phyloP scores from a whole-genome alignment of 352 stramenopile species.

The Phytophthora niederhauseri region DNA sequence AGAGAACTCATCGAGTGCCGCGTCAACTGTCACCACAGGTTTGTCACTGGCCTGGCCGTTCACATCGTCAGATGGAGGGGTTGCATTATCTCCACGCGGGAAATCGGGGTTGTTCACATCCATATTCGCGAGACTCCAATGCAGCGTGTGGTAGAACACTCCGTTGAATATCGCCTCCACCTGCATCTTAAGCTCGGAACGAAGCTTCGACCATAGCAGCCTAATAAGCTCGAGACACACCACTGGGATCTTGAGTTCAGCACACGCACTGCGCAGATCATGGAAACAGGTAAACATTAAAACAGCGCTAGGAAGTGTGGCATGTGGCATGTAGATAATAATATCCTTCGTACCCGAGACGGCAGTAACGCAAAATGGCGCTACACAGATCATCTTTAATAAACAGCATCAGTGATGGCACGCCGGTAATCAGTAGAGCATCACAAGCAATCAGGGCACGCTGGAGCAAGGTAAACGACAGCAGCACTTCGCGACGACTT shows the following conservation, averaged over 20 bases:
- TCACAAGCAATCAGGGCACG: conserved; percentile 62
- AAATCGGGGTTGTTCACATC: conserved; percentile 69
- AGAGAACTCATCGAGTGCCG: conserved; percentile 67
- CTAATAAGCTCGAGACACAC: conserved; percentile 67
- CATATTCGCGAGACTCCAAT: conserved; percentile 72
- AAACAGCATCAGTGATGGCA: conserved; percentile 79
- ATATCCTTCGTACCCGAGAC: conserved; percentile 56
- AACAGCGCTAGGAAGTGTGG: neutral
- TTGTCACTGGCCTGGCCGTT: conserved; percentile 20
- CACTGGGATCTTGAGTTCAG: conserved; percentile 61
- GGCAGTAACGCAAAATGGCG: conserved; percentile 70
- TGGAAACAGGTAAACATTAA: conserved; percentile 3
- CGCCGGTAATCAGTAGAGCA: conserved; percentile 46
- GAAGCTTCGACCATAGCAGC: conserved; percentile 79
- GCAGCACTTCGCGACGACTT: conserved; percentile 64
- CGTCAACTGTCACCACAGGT: conserved; percentile 43
- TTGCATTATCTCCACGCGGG: conserved; percentile 42
- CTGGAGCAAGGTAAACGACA: conserved; percentile 76
- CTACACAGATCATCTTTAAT: conserved; percentile 87
- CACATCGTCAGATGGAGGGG: neutral
- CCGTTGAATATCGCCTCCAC: conserved; percentile 78
- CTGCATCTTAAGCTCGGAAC: conserved; percentile 79
- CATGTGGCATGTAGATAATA: neutral
- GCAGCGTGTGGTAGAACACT: conserved; percentile 69
- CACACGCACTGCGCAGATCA: conserved; percentile 41